Evolutionary conservation across 106 monocot genomes (phyloP).

Genomic region (Allium cepa): DNA sequence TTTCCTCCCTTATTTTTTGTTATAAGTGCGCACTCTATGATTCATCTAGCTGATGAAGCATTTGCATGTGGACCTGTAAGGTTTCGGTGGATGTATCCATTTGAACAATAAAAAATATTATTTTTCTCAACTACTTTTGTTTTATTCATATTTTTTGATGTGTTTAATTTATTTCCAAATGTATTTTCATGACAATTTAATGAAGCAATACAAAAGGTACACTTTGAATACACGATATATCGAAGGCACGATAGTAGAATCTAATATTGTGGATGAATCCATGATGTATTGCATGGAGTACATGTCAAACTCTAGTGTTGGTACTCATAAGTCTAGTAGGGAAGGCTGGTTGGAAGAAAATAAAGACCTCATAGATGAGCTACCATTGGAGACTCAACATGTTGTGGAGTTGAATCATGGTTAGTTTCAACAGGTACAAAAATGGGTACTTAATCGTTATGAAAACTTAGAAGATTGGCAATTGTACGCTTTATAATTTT

Average conservation of each 20-base stretch:
- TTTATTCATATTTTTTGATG: too few species aligned
- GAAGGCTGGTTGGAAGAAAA: not conserved
- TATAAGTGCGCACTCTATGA: too few species aligned
- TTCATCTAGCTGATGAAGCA: too few species aligned
- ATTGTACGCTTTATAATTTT: not conserved
- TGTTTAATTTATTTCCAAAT: too few species aligned
- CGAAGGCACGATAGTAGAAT: not conserved
- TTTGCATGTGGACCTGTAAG: too few species aligned
- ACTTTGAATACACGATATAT: not conserved
- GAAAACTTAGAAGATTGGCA: not conserved
- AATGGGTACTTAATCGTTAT: not conserved
- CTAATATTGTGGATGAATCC: not conserved
- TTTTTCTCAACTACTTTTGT: too few species aligned
- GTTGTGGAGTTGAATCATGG: not conserved
- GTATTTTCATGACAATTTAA: not conserved
- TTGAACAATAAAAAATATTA: too few species aligned
- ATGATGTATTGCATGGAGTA: not conserved
- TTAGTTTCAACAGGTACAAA: not conserved
- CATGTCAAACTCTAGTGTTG: not conserved
- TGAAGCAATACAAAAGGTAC: constrained; percentile 2
- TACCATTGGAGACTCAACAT: not conserved
- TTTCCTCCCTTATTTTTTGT: too few species aligned
- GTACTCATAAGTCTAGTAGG: not conserved
- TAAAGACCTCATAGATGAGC: not conserved
- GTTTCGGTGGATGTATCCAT: too few species aligned